A percentile compares a stretch with the other conserved stretches of the same genome.
phyloP scores from a whole-genome alignment of 1,139 yeast species.

The Suhomyces guaymorum region DNA sequence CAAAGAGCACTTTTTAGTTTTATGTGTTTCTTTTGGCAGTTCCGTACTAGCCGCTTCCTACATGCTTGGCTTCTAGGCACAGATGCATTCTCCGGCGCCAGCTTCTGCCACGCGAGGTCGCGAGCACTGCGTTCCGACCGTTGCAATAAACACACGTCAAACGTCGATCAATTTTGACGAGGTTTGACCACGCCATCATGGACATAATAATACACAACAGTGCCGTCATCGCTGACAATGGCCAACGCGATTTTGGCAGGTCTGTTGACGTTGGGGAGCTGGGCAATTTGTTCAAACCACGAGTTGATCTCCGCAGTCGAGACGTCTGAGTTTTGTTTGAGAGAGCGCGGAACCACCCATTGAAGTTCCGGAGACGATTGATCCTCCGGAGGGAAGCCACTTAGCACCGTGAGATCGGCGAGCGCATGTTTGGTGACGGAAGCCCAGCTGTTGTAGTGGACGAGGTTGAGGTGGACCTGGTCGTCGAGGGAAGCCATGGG shows the following conservation, averaged over 20 bases:
- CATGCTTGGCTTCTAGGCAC: too few species aligned
- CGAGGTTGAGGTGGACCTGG: conserved; percentile 44
- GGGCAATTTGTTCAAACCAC: conserved; percentile 33
- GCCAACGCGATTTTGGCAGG: conserved; percentile 53
- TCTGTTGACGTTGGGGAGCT: conserved; percentile 13
- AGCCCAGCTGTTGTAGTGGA: conserved; percentile 58
- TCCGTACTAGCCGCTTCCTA: too few species aligned
- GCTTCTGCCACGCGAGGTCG: too few species aligned
- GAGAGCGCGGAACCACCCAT: conserved; percentile 37
- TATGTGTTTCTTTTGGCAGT: too few species aligned
- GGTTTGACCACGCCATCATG: conserved; percentile 66
- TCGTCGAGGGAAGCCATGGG: conserved; percentile 15
- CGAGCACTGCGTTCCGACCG: too few species aligned
- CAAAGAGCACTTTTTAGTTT: too few species aligned
- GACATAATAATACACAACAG: conserved; percentile 65
- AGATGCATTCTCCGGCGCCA: too few species aligned
- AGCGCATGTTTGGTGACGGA: conserved; percentile 30
- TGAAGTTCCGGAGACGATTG: conserved; percentile 20
- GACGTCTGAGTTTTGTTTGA: conserved; percentile 19
- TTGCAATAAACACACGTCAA: too few species aligned
- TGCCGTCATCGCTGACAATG: conserved; percentile 61
- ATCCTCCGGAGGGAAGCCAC: conserved; percentile 32
- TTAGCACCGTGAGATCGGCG: conserved; percentile 16
- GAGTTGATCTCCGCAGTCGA: conserved; percentile 26
- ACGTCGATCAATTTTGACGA: conserved; percentile 40